Percentiles rank a stretch among this genome's conserved stretches.
Evolutionary conservation across 768 basidiomycete species (phyloP).

Genomic region (Leccinum pellstonianum): DNA sequence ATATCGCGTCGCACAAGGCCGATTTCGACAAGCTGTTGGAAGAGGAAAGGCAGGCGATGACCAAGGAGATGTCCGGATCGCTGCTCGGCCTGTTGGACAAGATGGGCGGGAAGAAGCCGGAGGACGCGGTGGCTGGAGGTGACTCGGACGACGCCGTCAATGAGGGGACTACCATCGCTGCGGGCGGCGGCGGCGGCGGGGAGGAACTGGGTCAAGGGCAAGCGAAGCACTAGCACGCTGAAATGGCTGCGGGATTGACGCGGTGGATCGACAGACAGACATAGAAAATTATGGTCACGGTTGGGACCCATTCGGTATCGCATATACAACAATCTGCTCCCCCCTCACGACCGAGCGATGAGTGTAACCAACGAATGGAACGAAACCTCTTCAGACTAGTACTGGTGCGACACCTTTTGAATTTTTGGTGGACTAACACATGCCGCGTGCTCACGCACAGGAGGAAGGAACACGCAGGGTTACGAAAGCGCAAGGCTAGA

Average conservation of each 20-base stretch:
- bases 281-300: background rate
- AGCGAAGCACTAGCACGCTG: background rate
- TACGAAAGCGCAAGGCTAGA: background rate
- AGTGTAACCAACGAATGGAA: background rate
- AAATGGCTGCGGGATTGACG: background rate
- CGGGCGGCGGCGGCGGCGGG: background rate
- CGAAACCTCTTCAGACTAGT: no score
- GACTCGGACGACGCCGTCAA: background rate
- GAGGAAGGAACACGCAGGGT: no score
- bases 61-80: conserved; percentile 46
- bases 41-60: conserved; percentile 49
- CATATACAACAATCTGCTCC: background rate
- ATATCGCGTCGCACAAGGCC: conserved; percentile 48
- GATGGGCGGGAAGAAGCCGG: conserved; percentile 22
- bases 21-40: conserved; percentile 51
- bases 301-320: background rate
- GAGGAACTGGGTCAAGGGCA: background rate
- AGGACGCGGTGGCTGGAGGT: background rate
- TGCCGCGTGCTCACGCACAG: no score
- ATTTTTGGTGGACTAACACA: background rate
- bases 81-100: conserved; percentile 34
- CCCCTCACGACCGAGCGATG: background rate
- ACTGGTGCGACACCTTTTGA: background rate
- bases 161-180: background rate
- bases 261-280: background rate